Percentiles rank a stretch among this genome's conserved stretches.
Conservation (phyloP, 495 filamentous ascomycete genomes). For the Rusavskia elegans region DNA sequence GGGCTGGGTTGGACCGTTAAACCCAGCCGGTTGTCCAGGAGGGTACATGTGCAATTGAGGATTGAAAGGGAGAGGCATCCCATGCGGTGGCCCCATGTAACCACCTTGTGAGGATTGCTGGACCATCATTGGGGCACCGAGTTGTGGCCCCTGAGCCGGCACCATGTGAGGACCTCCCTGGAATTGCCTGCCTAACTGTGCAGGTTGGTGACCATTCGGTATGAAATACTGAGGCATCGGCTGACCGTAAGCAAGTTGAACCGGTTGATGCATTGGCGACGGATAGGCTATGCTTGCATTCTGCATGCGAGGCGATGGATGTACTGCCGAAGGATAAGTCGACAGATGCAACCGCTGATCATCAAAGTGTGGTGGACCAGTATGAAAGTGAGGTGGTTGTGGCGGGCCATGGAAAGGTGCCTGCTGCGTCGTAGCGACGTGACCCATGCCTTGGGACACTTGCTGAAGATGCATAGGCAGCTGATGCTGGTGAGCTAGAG, state of each 20-base stretch:
- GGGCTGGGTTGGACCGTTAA: conserved; percentile 43
- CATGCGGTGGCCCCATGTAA: conserved; percentile 36
- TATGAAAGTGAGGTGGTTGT: conserved; percentile 46
- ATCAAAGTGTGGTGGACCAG: conserved; percentile 50
- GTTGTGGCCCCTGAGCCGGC: conserved; percentile 44
- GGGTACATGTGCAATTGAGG: conserved; percentile 66
- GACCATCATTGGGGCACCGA: conserved; percentile 65
- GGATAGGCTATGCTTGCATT: conserved; percentile 54
- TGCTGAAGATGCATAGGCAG: conserved; percentile 47
- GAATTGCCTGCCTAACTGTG: conserved; percentile 24
- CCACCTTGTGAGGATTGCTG: conserved; percentile 49
- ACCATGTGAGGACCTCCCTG: conserved; percentile 48
- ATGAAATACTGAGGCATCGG: conserved; percentile 56
- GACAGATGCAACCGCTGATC: conserved; percentile 79
- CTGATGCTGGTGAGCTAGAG: conserved; percentile 60
- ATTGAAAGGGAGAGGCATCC: conserved; percentile 39
- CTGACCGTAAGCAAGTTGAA: conserved; percentile 56
- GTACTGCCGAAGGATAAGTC: conserved; percentile 56
- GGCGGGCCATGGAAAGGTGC: conserved; percentile 49
- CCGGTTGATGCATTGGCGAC: conserved; percentile 49
- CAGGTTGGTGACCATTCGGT: conserved; percentile 39
- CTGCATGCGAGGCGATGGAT: conserved; percentile 60
- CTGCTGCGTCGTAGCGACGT: conserved; percentile 45
- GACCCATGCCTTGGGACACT: conserved; percentile 14
- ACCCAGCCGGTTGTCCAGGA: conserved; percentile 48